These are phyloP conservation scores for Magnolia kwangsiensis DNA, from an alignment of 164 flowering plant genomes.

Conservation along the genomic window DNA sequence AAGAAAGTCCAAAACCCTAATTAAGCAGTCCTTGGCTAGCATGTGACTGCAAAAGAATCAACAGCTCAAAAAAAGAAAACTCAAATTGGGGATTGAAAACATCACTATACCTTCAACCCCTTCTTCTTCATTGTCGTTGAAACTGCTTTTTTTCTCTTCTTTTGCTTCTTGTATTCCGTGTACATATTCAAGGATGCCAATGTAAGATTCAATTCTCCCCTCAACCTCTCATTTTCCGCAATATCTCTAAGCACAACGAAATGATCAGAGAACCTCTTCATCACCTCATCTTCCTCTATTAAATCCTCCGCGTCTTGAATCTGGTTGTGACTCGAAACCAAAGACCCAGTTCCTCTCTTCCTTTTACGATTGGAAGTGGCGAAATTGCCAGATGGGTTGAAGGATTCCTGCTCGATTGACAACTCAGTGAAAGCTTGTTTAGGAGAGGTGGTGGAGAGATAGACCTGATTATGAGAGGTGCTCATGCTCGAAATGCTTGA, in stretches of 20 bases:
- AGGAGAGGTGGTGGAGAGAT: slow-evolving; percentile 44
- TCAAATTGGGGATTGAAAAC: too few relatives aligned
- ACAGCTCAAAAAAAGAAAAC: too few relatives aligned
- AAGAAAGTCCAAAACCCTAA: too few relatives aligned
- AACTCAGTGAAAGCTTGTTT: slow-evolving; percentile 63
- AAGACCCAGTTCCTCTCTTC: slow-evolving; percentile 29
- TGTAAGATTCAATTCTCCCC: slow-evolving; percentile 47
- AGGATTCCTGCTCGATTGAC: slow-evolving; percentile 47
- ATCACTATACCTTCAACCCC: neutral
- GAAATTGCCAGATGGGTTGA: slow-evolving; percentile 20
- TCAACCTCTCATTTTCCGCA: slow-evolving; percentile 55
- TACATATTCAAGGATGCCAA: slow-evolving; percentile 36
- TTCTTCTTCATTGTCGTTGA: slow-evolving; percentile 10
- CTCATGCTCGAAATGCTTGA: slow-evolving; percentile 50
- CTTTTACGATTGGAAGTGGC: slow-evolving; percentile 38
- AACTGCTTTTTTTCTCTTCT: slow-evolving; percentile 1
- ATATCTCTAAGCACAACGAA: slow-evolving; percentile 54
- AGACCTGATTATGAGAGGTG: slow-evolving; percentile 48
- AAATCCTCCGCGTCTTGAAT: neutral
- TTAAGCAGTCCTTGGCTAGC: too few relatives aligned
- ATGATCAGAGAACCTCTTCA: slow-evolving; percentile 53
- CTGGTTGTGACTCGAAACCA: neutral
- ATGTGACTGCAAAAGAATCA: too few relatives aligned
- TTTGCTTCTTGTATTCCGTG: slow-evolving; percentile 47
- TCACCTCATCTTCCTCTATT: slow-evolving; percentile 43